phyloP scores from a whole-genome alignment of 345 rosid species.

The Bruguiera parviflora region DNA sequence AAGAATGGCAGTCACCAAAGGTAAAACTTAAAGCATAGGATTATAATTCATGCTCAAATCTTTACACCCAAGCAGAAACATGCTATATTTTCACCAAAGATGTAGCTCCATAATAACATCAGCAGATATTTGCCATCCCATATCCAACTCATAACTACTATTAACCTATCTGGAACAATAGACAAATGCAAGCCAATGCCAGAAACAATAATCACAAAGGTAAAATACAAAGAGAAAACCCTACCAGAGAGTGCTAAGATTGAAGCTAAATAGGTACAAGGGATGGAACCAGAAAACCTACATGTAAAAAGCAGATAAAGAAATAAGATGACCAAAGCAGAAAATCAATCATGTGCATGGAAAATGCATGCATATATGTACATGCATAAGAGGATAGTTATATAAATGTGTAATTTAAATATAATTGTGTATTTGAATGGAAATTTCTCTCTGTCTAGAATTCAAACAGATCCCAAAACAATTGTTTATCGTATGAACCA shows the following conservation, averaged over 20 bases:
- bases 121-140: background rate
- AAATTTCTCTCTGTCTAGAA: too few species aligned
- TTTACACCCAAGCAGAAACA: background rate
- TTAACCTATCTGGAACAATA: background rate
- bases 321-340: constrained; percentile 2
- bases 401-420: too few species aligned
- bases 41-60: background rate
- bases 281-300: constrained; percentile 99
- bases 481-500: background rate
- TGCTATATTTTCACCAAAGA: background rate
- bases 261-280: constrained; percentile 72
- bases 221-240: constrained; percentile 12
- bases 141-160: background rate
- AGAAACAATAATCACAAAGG: background rate
- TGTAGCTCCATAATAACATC: constrained; percentile 2
- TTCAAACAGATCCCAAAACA: too few species aligned
- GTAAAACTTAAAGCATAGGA: background rate
- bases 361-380: too few species aligned
- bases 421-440: too few species aligned
- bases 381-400: too few species aligned
- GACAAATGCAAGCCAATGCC: background rate
- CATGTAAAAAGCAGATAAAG: constrained; percentile 14
- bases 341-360: background rate
- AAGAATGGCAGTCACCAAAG: too few species aligned
- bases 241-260: constrained; percentile 81